Percentiles rank a stretch among this genome's conserved stretches.
These are phyloP conservation scores for Collybia nuda DNA, from an alignment of 768 basidiomycete species.

Conservation along the genomic window DNA sequence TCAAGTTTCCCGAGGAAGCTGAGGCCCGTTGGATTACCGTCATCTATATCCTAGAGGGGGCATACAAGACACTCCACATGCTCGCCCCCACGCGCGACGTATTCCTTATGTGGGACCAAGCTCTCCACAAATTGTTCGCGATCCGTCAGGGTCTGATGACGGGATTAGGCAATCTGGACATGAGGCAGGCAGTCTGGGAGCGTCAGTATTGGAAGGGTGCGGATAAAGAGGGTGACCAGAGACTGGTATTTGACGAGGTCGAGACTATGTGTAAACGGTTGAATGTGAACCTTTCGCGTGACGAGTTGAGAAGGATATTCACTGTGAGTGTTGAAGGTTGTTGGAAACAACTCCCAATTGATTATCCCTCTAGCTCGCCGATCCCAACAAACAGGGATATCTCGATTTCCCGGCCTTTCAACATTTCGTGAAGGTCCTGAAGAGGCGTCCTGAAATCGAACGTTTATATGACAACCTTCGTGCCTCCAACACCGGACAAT, in stretches of 20 bases:
- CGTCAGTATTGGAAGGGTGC: slow-evolving; percentile 82
- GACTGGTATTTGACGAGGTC: slow-evolving; percentile 72
- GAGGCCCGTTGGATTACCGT: slow-evolving; percentile 86
- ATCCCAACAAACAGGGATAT: slow-evolving; percentile 49
- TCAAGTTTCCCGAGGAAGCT: slow-evolving; percentile 63
- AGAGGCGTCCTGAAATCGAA: slow-evolving; percentile 80
- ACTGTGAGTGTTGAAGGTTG: slow-evolving; percentile 34
- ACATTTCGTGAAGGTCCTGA: slow-evolving; percentile 81
- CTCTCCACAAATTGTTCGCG: slow-evolving; percentile 64
- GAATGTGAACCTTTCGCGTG: slow-evolving; percentile 62
- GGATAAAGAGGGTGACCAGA: slow-evolving; percentile 59
- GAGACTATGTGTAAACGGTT: slow-evolving; percentile 70
- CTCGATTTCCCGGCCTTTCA: slow-evolving; percentile 86
- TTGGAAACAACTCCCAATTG: background rate
- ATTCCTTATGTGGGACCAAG: slow-evolving; percentile 57
- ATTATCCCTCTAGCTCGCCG: slow-evolving; percentile 57
- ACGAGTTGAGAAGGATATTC: slow-evolving; percentile 62
- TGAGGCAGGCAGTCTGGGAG: slow-evolving; percentile 78
- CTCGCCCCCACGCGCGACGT: slow-evolving; percentile 63
- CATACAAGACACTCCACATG: slow-evolving; percentile 86
- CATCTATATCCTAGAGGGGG: slow-evolving; percentile 75
- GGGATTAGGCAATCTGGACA: slow-evolving; percentile 66
- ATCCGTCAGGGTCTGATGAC: slow-evolving; percentile 77
- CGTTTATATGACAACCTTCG: slow-evolving; percentile 52
- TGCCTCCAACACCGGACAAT: slow-evolving; percentile 26